Evolutionary conservation across 2,329 filamentous ascomycete species (phyloP), one percentile per base, ranked within the genome.

Genomic region (Cadophora gregata): DNA sequence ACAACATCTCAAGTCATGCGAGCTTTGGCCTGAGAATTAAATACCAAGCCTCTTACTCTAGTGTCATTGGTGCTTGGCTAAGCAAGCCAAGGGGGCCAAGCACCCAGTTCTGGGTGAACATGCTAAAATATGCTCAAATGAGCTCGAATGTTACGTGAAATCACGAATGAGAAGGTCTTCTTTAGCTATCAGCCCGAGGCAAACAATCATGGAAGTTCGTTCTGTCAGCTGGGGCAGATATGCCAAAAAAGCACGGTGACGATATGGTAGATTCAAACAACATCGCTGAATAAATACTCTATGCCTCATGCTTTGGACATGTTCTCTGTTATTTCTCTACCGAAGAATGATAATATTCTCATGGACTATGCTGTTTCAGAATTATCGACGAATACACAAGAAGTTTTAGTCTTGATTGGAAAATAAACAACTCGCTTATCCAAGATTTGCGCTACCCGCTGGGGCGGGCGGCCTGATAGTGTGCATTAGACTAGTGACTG

Each of bases 91-190:
- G 47, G 1, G n/a, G 21, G 47, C 47, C 47, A 50, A 50, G 47
- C 21, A 50, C 47, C 24, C 24, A 50, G 24, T 24, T 4, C 4
- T 42, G 4, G 38, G 14, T 12, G 16, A 16, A 50, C 4, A 3
- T 50, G 14, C 24, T 27, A 27, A 50, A 50, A 50, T 50, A 21
- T 50, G 47, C 47, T 50, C 47, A 50, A 50, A 50, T 27, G 47
- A n/a, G 14, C 47, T 50, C 47, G 47, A 2, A 50, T 27, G 47
- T 16, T 24, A 25, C 12, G 47, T 27, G 3, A 27, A 50, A 9
- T 27, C 7, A 25, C 47, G 47, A 27, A 50, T 27, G 24, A 27
- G 24, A 14, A 27, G 21, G 1, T 16, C 21, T 6, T 9, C 14
- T 12, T 50, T 50, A 50, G 47, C 24, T 50, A 50, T 50, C 47